Evolutionary conservation across 2,329 filamentous ascomycete species (phyloP).

Genomic region (Trichoderma semiorbis): DNA sequence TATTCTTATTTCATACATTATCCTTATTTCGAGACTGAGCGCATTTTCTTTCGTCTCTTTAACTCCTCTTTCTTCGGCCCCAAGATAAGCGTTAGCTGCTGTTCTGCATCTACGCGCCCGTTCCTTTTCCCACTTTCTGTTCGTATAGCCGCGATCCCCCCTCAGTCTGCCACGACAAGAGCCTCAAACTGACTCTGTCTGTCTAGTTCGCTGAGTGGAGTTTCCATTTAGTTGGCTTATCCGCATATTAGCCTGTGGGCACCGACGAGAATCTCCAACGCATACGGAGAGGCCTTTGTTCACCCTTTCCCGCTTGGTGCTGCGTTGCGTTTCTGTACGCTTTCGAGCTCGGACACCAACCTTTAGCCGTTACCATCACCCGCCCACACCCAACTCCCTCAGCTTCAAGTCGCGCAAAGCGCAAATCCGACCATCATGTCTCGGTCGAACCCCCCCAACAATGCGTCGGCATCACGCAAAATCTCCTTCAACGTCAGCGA

Average conservation of each 20-base stretch:
- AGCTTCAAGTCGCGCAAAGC: slow-evolving; percentile 4
- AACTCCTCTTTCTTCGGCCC: background rate
- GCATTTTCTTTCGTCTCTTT: background rate
- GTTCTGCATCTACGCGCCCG: background rate
- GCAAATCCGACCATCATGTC: slow-evolving; percentile 42
- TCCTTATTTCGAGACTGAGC: background rate
- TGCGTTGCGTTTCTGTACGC: background rate
- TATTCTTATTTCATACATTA: background rate
- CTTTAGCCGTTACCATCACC: background rate
- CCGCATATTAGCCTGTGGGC: slow-evolving; percentile 13
- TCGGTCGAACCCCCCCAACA: slow-evolving; percentile 54
- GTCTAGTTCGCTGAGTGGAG: slow-evolving; percentile 9
- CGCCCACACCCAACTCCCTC: background rate
- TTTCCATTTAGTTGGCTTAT: background rate
- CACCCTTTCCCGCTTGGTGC: background rate
- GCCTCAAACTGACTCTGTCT: slow-evolving; percentile 2
- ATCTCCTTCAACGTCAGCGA: slow-evolving; percentile 99
- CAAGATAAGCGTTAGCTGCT: background rate
- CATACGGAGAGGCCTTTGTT: background rate
- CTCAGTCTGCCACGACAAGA: background rate
- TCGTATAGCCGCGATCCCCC: background rate
- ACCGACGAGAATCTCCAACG: slow-evolving; percentile 6
- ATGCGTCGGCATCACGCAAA: slow-evolving; percentile 70
- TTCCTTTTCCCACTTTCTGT: background rate
- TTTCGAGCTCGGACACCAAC: background rate